Conservation (phyloP, 495 filamentous ascomycete genomes). For the Penicillium paradoxum region DNA sequence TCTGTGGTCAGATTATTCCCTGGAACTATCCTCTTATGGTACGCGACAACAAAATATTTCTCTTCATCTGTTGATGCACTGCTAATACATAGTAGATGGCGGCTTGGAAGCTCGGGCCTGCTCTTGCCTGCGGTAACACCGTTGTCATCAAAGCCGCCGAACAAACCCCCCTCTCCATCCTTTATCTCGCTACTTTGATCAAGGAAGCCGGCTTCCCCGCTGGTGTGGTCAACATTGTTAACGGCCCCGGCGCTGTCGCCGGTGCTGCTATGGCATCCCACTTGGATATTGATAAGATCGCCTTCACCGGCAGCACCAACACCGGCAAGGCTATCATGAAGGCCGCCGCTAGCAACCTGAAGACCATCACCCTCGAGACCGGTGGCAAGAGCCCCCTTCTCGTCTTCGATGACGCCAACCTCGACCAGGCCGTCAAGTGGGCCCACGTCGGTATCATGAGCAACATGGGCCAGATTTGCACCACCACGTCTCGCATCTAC, state of each 20-base stretch:
- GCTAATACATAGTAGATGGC: slow-evolving; percentile 54
- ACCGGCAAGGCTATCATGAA: slow-evolving; percentile 87
- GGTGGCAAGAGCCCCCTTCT: slow-evolving; percentile 82
- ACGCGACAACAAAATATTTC: background rate
- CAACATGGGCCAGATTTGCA: slow-evolving; percentile 87
- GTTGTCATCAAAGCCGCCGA: slow-evolving; percentile 86
- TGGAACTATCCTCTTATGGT: slow-evolving; percentile 71
- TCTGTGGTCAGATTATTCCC: slow-evolving; percentile 80
- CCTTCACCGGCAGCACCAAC: slow-evolving; percentile 79
- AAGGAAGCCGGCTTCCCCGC: slow-evolving; percentile 87
- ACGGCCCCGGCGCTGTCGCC: slow-evolving; percentile 69
- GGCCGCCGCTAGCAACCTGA: slow-evolving; percentile 58
- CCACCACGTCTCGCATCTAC: slow-evolving; percentile 77
- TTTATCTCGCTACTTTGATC: slow-evolving; percentile 72
- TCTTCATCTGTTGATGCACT: background rate
- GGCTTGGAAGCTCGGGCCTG: slow-evolving; percentile 75
- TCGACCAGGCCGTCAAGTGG: slow-evolving; percentile 85
- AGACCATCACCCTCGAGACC: slow-evolving; percentile 60
- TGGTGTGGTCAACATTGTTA: slow-evolving; percentile 82
- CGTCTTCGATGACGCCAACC: slow-evolving; percentile 79
- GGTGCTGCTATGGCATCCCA: slow-evolving; percentile 75
- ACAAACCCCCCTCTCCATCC: slow-evolving; percentile 79
- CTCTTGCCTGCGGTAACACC: slow-evolving; percentile 59
- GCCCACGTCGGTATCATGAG: slow-evolving; percentile 63
- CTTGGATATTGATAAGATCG: slow-evolving; percentile 74